Evolutionary conservation across 192 early-diverging fungal genomes (phyloP).

Genomic region (Coemansia sp.): DNA sequence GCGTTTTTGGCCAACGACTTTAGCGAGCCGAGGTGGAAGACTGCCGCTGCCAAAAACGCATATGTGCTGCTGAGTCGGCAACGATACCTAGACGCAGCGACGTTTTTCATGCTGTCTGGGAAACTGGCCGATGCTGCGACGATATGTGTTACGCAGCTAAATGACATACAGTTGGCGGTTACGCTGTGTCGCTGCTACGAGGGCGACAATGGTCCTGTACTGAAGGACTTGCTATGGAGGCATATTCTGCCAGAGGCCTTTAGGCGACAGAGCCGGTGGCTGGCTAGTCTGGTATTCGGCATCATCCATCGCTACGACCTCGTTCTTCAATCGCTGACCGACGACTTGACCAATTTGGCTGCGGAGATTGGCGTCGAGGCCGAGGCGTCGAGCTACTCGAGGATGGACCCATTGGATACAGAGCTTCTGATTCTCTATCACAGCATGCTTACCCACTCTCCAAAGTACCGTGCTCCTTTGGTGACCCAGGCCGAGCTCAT

Average conservation of each 20-base stretch:
- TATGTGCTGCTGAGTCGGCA: constrained; percentile 96
- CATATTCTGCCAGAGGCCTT: constrained; percentile 47
- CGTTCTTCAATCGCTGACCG: constrained; percentile 43
- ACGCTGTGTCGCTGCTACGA: constrained; percentile 90
- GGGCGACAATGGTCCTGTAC: constrained; percentile 63
- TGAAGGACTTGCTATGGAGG: constrained; percentile 42
- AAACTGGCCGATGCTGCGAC: constrained; percentile 88
- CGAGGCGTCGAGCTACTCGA: constrained; percentile 27
- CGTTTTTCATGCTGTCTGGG: constrained; percentile 93
- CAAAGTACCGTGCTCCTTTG: constrained; percentile 46
- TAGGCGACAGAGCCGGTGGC: constrained; percentile 47
- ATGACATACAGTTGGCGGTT: constrained; percentile 92
- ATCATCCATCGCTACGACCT: constrained; percentile 46
- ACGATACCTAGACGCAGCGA: constrained; percentile 89
- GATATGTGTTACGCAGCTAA: constrained; percentile 89
- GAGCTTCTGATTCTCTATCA: constrained; percentile 52
- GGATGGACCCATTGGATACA: constrained; percentile 50
- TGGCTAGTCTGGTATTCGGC: constrained; percentile 49
- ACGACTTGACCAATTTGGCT: constrained; percentile 35
- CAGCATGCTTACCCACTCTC: constrained; percentile 49
- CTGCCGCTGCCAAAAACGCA: constrained; percentile 96
- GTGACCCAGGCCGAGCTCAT: constrained; percentile 51
- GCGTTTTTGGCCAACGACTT: constrained; percentile 94
- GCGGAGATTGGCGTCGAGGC: constrained; percentile 34
- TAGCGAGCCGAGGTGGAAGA: constrained; percentile 84